A percentile compares a stretch with the other conserved stretches of the same genome.
These are phyloP conservation scores for Microbotryum intermedium DNA, from an alignment of 1,284 basidiomycete genomes.

Conservation along the genomic window DNA sequence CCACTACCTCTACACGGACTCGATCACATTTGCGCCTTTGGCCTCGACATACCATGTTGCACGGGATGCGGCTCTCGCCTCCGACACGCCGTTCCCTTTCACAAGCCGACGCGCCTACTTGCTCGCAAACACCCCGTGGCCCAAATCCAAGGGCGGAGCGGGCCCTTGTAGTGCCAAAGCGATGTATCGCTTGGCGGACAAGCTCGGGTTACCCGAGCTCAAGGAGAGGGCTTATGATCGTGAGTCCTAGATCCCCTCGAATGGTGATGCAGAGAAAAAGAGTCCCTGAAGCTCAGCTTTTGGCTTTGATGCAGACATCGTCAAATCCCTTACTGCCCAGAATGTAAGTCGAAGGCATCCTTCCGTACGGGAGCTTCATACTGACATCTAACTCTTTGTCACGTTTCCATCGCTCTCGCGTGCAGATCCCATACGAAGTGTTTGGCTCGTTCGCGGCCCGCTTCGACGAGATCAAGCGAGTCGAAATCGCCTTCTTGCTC, in stretches of 20 bases:
- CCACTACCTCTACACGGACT: conserved; percentile 41
- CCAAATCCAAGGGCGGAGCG: neutral
- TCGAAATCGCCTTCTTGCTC: conserved; percentile 28
- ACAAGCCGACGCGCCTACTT: conserved; percentile 18
- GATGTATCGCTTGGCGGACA: conserved; percentile 35
- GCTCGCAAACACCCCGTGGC: conserved; percentile 8
- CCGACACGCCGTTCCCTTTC: conserved; percentile 16
- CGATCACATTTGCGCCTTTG: conserved; percentile 35
- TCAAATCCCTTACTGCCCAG: conserved; percentile 27
- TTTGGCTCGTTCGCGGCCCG: conserved; percentile 29
- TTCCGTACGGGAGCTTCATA: neutral
- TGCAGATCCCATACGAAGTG: conserved; percentile 30
- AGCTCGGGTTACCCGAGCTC: conserved; percentile 33
- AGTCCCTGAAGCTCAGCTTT: too few species aligned
- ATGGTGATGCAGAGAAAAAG: too few species aligned
- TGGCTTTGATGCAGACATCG: conserved; percentile 13
- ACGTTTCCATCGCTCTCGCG: too few species aligned
- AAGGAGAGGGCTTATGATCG: conserved; percentile 34
- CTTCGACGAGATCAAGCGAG: conserved; percentile 30
- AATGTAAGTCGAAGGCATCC: conserved; percentile 21
- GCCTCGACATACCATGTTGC: conserved; percentile 33
- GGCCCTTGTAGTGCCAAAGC: conserved; percentile 30
- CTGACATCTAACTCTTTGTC: neutral
- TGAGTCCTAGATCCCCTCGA: too few species aligned
- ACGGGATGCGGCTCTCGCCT: conserved; percentile 20